Evolutionary conservation across 2,329 filamentous ascomycete genomes (phyloP), one percentile per base, ranked within the genome.

Genomic region (Arthrinium phaeospermum): DNA sequence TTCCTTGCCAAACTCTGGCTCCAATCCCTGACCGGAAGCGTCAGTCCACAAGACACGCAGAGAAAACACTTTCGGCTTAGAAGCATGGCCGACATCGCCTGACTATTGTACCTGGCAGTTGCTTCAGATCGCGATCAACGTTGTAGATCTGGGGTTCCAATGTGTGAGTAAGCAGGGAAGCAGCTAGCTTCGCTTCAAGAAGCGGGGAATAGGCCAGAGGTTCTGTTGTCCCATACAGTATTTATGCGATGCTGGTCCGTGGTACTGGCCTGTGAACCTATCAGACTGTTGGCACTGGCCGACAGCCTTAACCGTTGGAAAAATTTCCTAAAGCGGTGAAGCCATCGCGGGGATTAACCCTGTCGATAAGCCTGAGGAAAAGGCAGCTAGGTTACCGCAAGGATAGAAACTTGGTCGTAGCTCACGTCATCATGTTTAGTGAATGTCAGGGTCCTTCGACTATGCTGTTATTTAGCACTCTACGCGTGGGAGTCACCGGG

Each of bases 311-410:
- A 64, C 57, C 57, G 57, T 64, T 64, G 57, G 57, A 64, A 64
- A 64, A 64, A 64, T 22, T 64, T 64, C 57, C 57, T 64, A 64
- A 64, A 64, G 57, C 57, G 57, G 57, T 64, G 57, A 64, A 41
- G 57, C 3, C 1, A 41, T 64, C 57, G 34, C 57, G 57, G 57
- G 57, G 57, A 64, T 64, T 8, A 64, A 64, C 57, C 57, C 57
- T 64, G 57, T 64, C 22, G 34, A 64, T 64, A 64, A 64, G 57
- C 57, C 19, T 24, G 34, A 64, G n/a, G 41, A 27, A 57, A 24
- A 51, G 53, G 37, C 37, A 10, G 30, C 16, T 61, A 37, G 16
- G 16, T 13, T 64, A 64, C 13, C 57, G 57, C 34, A 64, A 64
- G 57, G 34, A 64, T 64, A 64, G 57, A 64, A 41, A 64, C 57